phyloP scores from a whole-genome alignment of 2,329 filamentous ascomycete genomes.

The Passalora sequoiae region DNA sequence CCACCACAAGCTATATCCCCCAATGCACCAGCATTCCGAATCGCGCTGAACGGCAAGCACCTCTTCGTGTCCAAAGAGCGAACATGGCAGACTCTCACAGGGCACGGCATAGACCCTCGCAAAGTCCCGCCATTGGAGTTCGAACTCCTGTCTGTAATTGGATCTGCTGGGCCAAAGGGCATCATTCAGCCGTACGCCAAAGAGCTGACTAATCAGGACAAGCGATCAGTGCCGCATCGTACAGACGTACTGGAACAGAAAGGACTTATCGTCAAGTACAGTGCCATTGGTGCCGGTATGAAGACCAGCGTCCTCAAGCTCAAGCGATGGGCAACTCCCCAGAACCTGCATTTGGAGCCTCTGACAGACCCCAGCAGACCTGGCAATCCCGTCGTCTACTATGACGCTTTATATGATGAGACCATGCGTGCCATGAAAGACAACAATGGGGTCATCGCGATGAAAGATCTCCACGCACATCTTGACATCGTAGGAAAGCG shows the following conservation, averaged over 20 bases:
- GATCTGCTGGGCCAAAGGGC: constrained; percentile 49
- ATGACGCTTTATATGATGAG: constrained; percentile 46
- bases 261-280: constrained; percentile 58
- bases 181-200: constrained; percentile 55
- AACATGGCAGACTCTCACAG: constrained; percentile 56
- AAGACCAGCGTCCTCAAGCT: constrained; percentile 55
- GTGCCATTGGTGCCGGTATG: constrained; percentile 44
- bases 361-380: constrained; percentile 9
- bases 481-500: constrained; percentile 35
- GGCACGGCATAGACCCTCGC: constrained; percentile 53
- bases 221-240: constrained; percentile 58
- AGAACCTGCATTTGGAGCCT: constrained; percentile 8
- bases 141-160: constrained; percentile 54
- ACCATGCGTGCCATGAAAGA: constrained; percentile 48
- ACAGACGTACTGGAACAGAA: constrained; percentile 54
- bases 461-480: constrained; percentile 48
- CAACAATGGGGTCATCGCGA: constrained; percentile 46
- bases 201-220: constrained; percentile 56
- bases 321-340: constrained; percentile 39
- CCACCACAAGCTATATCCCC: constrained; percentile 37
- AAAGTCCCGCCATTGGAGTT: constrained; percentile 54
- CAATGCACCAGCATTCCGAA: background rate
- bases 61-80: constrained; percentile 52
- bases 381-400: constrained; percentile 34
- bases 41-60: constrained; percentile 26